Conservation (phyloP, 768 basidiomycete genomes). For the Epithele typhae region DNA sequence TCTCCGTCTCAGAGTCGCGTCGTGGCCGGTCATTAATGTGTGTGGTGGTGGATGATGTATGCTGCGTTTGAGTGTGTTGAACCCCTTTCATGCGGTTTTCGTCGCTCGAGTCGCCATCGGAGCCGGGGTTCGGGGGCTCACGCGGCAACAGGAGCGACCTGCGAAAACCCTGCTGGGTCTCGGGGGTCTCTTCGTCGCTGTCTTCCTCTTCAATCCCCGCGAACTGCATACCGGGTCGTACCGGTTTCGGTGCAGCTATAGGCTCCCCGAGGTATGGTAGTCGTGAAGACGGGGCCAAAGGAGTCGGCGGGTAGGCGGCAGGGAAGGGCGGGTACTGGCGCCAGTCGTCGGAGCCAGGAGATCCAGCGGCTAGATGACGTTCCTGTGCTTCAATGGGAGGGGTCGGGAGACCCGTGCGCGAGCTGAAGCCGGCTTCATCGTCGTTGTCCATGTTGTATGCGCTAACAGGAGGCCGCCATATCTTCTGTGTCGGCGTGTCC, state of each 20-base stretch:
- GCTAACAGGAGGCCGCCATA: slow-evolving; percentile 60
- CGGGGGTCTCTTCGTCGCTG: slow-evolving; percentile 5
- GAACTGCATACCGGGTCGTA: slow-evolving; percentile 11
- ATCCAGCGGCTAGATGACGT: not conserved
- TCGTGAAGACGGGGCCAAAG: slow-evolving; percentile 10
- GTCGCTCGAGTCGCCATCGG: slow-evolving; percentile 61
- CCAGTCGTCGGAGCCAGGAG: no score
- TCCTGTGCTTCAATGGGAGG: slow-evolving; percentile 9
- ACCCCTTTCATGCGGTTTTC: slow-evolving; percentile 37
- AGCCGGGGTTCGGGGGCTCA: slow-evolving; percentile 57
- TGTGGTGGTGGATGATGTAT: slow-evolving; percentile 21
- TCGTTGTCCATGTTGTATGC: slow-evolving; percentile 35
- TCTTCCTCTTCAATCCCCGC: slow-evolving; percentile 13
- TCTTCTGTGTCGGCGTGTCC: slow-evolving; percentile 26
- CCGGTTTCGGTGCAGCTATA: slow-evolving; percentile 12
- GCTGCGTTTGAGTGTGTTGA: slow-evolving; percentile 19
- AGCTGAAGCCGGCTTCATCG: slow-evolving; percentile 30
- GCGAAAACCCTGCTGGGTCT: slow-evolving; percentile 55
- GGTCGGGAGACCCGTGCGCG: slow-evolving; percentile 16
- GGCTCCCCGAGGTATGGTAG: slow-evolving; percentile 5
- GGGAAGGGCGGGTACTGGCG: slow-evolving; percentile 69
- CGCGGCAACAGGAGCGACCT: slow-evolving; percentile 64
- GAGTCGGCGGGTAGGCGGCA: slow-evolving; percentile 67
- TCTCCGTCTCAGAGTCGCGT: not conserved
- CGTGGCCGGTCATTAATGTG: slow-evolving; percentile 22